Conservation (phyloP, 371 early-diverging fungal genomes). For the Saksenaea oblongispora region DNA sequence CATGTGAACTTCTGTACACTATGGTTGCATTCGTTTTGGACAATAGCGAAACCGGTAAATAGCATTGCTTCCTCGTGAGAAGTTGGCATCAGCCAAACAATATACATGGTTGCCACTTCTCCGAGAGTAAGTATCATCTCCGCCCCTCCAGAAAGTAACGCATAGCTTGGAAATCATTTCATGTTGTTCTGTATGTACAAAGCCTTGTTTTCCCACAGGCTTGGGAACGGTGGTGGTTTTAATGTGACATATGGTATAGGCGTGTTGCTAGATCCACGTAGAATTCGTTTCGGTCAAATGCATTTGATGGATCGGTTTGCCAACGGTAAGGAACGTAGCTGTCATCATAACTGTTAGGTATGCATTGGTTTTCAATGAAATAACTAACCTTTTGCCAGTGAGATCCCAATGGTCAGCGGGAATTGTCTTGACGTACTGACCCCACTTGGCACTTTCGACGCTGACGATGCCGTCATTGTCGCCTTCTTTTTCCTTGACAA, state of each 20-base stretch:
- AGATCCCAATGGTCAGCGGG: conserved; percentile 88
- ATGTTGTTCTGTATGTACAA: too few species aligned
- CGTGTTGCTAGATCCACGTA: conserved; percentile 10
- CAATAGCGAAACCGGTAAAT: too few species aligned
- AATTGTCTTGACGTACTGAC: conserved; percentile 78
- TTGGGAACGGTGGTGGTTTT: not conserved
- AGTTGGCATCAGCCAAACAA: too few species aligned
- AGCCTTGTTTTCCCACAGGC: too few species aligned
- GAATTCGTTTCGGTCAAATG: conserved; percentile 9
- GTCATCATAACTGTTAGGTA: not conserved
- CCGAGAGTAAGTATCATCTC: too few species aligned
- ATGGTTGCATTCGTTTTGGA: too few species aligned
- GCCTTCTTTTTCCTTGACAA: conserved; percentile 73
- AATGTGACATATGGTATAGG: conserved; percentile 8
- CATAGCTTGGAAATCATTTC: too few species aligned
- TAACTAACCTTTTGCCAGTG: conserved; percentile 40
- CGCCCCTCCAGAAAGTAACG: too few species aligned
- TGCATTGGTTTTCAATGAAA: not conserved
- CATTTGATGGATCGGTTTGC: not conserved
- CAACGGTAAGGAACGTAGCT: conserved; percentile 2
- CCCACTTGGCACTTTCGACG: conserved; percentile 82
- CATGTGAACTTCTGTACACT: too few species aligned
- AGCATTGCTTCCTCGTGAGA: too few species aligned
- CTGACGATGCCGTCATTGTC: conserved; percentile 93
- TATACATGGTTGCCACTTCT: too few species aligned